Evolutionary conservation across 805 yeast genomes (phyloP), one percentile per base, ranked within the genome.

Genomic region (Komagataella populi): DNA sequence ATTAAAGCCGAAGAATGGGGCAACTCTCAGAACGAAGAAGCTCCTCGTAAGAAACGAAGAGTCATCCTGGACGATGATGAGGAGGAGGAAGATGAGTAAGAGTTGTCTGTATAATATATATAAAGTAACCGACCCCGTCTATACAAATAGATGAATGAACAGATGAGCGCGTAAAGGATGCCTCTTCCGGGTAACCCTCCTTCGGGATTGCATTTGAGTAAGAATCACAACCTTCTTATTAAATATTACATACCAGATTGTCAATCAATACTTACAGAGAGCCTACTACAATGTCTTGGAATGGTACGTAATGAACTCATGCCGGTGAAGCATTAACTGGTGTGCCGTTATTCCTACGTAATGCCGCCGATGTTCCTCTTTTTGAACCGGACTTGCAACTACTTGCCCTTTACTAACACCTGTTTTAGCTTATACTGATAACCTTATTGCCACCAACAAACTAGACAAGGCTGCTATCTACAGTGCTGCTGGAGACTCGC

Each of bases 401-500:
- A 20, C 20, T 10, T 39, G 23, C 52, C 49, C 51, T 50, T 47
- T 23, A 39, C 51, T 47, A 30, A 30, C 16, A 45, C 52, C 43
- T 30, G 24, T 6, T 49, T 48, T 52, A 89, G 97, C 97, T 54
- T 93, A 93, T 77, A 89, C 96, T 51, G 98, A 93, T 67, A 91
- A 89, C 71, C 81, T 93, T 59, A 71, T 85, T 58, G 86, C 83
- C 52, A 85, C 97, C 50, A 87, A 88, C 55, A 87, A 87, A 67
- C 75, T 93, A 57, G 97, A 91, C 71, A 81, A 81, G 67, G 96
- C 98, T 39, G 93, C 95, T 46, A 80, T 93, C 58, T 90, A 86
- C 70, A 90, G 97, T 7, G 84, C 86, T 58, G 96, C 95, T 12
- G 99, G 99, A 48, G 96, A 90, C 67, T 78, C 96, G 18, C 77